These are phyloP conservation scores for Lentinula guzmanii DNA, from an alignment of 768 basidiomycete genomes.

Conservation along the genomic window DNA sequence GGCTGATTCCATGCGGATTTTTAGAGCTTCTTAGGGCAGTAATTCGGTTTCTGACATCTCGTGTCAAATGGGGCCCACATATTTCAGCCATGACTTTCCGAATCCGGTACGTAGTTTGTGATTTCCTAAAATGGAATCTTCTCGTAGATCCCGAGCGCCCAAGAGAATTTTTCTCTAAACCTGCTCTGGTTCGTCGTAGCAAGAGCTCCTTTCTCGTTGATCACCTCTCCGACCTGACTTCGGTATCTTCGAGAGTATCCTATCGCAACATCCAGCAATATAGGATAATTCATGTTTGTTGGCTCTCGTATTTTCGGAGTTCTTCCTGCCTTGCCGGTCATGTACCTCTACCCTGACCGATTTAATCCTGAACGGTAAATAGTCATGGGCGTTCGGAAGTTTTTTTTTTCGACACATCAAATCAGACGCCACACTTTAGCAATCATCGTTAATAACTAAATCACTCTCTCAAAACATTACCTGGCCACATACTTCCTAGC, in stretches of 20 bases:
- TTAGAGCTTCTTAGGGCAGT: background rate
- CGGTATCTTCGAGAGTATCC: too few species aligned
- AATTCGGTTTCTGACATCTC: background rate
- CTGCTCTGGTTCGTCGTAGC: background rate
- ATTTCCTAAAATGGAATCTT: background rate
- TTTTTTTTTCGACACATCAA: background rate
- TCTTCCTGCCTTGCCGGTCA: too few species aligned
- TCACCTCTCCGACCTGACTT: too few species aligned
- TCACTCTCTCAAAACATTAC: too few species aligned
- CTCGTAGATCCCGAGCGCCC: background rate
- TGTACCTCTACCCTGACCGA: background rate
- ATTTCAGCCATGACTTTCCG: background rate
- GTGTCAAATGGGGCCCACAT: background rate
- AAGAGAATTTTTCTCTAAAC: background rate
- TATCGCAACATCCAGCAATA: too few species aligned
- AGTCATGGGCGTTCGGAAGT: background rate
- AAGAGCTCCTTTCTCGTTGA: too few species aligned
- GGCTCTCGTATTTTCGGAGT: background rate
- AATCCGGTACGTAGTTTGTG: background rate
- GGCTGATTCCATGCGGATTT: background rate
- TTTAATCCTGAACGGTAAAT: background rate
- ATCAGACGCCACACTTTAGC: too few species aligned
- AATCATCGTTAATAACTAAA: too few species aligned
- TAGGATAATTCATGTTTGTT: background rate
- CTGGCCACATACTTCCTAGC: too few species aligned